These are phyloP conservation scores for Claviceps capensis DNA, from an alignment of 2,329 filamentous ascomycete species.

Conservation along the genomic window DNA sequence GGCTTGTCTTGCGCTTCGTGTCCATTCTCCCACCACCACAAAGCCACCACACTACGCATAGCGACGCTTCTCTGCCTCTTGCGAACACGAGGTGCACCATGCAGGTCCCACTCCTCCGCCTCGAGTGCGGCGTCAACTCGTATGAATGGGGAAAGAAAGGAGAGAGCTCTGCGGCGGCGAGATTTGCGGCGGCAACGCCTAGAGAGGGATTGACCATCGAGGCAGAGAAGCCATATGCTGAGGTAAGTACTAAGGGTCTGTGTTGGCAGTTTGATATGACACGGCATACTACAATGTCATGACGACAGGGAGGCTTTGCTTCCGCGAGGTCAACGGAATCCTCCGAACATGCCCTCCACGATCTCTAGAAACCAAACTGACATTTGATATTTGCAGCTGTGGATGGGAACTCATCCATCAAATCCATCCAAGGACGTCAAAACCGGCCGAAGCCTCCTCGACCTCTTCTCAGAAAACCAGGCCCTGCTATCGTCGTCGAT, in stretches of 20 bases:
- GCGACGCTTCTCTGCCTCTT: background rate
- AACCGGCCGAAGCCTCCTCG: slow-evolving; percentile 74
- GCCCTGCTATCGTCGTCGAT: slow-evolving; percentile 65
- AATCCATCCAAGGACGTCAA: slow-evolving; percentile 83
- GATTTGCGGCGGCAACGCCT: slow-evolving; percentile 76
- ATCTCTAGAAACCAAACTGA: background rate
- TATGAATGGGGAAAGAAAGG: slow-evolving; percentile 99
- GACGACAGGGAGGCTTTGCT: too few species aligned
- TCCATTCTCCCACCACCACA: too few species aligned
- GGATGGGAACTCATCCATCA: slow-evolving; percentile 98
- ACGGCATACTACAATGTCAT: too few species aligned
- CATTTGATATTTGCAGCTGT: slow-evolving; percentile 46
- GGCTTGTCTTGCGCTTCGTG: too few species aligned
- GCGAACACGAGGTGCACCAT: slow-evolving; percentile 22
- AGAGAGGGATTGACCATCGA: slow-evolving; percentile 62
- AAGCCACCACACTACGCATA: too few species aligned
- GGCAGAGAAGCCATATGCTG: slow-evolving; percentile 83
- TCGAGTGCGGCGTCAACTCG: slow-evolving; percentile 89
- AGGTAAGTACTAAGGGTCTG: slow-evolving; percentile 37
- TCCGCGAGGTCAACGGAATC: too few species aligned
- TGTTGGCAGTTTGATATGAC: too few species aligned
- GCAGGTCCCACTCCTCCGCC: slow-evolving; percentile 71
- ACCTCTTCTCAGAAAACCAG: slow-evolving; percentile 77
- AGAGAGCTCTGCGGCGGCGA: slow-evolving; percentile 72
- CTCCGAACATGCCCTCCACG: too few species aligned